phyloP scores from a whole-genome alignment of 2,329 filamentous ascomycete genomes.

The Chalaropsis thielavioides region DNA sequence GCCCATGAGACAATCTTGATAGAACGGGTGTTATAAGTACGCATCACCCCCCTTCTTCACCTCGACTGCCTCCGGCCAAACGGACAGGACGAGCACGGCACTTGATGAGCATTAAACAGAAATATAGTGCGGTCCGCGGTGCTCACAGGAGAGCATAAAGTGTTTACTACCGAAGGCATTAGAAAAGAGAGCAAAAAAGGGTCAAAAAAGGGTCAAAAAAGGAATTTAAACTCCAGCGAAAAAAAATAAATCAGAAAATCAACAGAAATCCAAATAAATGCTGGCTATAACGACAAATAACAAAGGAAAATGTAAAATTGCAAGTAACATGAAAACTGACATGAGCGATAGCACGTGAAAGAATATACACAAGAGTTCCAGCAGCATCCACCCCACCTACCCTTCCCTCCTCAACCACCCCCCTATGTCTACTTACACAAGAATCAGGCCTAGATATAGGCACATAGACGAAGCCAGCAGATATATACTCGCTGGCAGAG shows the following conservation, averaged over 20 bases:
- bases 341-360: not conserved
- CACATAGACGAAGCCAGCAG: conserved; percentile 6
- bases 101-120: not conserved
- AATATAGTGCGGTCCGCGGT: not conserved
- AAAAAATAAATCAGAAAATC: not conserved
- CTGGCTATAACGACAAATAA: not conserved
- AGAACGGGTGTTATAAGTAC: not conserved
- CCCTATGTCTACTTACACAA: conserved; percentile 8
- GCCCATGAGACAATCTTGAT: not conserved
- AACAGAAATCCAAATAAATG: not conserved
- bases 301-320: not conserved
- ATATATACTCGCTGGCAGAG: conserved; percentile 8
- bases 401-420: not conserved
- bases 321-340: not conserved
- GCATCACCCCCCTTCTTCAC: not conserved
- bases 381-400: not conserved
- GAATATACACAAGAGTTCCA: not conserved
- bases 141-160: not conserved
- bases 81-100: not conserved
- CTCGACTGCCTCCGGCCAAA: not conserved
- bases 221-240: not conserved
- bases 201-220: conserved; percentile 6
- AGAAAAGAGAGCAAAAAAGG: conserved; percentile 11
- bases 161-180: not conserved
- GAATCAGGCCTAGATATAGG: conserved; percentile 9